These are phyloP conservation scores for Exsudoporus frostii DNA, from an alignment of 768 basidiomycete species.

Conservation along the genomic window DNA sequence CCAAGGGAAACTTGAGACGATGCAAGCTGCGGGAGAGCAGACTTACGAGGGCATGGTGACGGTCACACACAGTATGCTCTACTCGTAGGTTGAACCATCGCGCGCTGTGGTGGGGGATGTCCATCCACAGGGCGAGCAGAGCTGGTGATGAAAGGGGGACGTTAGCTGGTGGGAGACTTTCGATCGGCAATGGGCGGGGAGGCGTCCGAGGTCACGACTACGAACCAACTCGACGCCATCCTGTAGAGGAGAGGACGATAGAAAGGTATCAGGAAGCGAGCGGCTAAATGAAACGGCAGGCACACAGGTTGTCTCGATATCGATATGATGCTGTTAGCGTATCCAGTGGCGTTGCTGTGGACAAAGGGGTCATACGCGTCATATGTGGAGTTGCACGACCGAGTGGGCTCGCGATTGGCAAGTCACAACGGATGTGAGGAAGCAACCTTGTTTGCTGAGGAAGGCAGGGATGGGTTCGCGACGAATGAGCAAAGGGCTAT, in stretches of 20 bases:
- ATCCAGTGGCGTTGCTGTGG: not conserved
- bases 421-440: not conserved
- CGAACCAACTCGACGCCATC: not conserved
- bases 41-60: conserved; percentile 13
- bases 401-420: too few relatives aligned
- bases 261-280: not conserved
- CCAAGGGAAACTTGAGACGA: not conserved
- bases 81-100: conserved; percentile 10
- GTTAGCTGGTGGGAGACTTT: not conserved
- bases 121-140: not conserved
- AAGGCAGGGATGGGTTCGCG: not conserved
- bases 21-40: not conserved
- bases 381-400: too few relatives aligned
- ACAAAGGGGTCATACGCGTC: too few relatives aligned
- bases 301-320: not conserved
- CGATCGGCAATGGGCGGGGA: conserved; percentile 5
- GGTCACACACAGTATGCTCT: not conserved
- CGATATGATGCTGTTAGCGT: not conserved
- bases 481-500: conserved; percentile 1
- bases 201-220: not conserved
- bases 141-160: too few relatives aligned
- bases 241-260: not conserved
- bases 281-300: not conserved
- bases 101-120: conserved; percentile 1
- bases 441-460: not conserved